Evolutionary conservation across 164 flowering plant species (phyloP), one percentile per base, ranked within the genome.

Genomic region (Akebia trifoliata): DNA sequence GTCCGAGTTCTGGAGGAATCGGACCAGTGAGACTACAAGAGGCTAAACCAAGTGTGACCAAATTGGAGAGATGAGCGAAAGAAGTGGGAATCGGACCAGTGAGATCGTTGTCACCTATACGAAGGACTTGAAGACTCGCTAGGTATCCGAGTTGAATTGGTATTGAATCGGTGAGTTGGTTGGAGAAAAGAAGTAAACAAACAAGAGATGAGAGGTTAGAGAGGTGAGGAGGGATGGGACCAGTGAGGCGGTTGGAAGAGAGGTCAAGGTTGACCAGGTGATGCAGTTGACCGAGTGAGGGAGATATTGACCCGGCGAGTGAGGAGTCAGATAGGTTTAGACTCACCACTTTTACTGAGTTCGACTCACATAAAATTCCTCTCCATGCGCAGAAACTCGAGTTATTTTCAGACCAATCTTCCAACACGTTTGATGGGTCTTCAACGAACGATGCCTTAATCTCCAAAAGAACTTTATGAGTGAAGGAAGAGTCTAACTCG

Each of bases 21-120:
- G 67, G 50, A 1, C 96, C 97, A n/a, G 68, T 74, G 69, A 94
- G 82, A 17, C 66, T 63, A 63, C 97, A 87, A 0, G 97, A 81
- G 46, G 95, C 99, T 29, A 94, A 60, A 18, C 81, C 97, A 32
- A 90, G 84, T 47, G 68, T 59, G 34, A 60, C 72, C 76, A 94
- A 67, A 56, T 71, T 83, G 22, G 56, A 53, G 22, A 90, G 84
- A 24, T 68, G 37, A 0, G 89, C 93, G n/a, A 94, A 67, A 0
- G 86, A 68, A 28, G 76, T 53, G 0, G 99, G 99, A 52, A 94
- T 86, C 12, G 72, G 47, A 2, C 97, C 99, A 0, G 79, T 77
- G 32, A 94, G 80, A 4, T 46, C 76, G 59, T 94, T 94, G 63
- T 94, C 89, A 8, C 99, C 99, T 30, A 94, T 78, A 53, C 95